Conservation (phyloP, 2,329 filamentous ascomycete genomes). For the Trichophyton rubrum region DNA sequence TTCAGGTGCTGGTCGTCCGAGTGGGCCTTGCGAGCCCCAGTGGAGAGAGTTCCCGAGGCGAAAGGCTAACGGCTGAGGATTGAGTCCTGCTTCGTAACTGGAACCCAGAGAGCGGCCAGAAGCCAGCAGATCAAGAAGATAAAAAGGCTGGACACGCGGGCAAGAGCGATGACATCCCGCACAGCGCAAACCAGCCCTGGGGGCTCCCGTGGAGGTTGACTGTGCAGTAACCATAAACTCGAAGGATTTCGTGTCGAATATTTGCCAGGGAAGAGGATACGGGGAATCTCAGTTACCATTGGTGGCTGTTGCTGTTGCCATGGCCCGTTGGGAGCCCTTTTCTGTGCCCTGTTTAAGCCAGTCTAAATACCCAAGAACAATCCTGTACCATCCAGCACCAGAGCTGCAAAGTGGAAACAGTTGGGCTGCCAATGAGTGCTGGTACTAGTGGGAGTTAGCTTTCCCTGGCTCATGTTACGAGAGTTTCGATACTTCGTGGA, state of each 20-base stretch:
- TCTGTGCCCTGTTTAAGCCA: not conserved
- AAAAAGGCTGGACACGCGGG: not conserved
- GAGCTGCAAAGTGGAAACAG: not conserved
- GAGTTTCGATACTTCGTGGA: not conserved
- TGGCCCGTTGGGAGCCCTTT: not conserved
- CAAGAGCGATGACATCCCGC: not conserved
- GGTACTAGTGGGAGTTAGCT: not conserved
- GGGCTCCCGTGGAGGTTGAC: not conserved
- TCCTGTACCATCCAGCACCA: not conserved
- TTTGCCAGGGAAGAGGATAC: not conserved
- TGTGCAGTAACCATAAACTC: not conserved
- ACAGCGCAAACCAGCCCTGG: not conserved
- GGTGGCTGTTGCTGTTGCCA: not conserved
- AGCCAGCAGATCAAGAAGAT: not conserved
- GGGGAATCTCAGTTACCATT: not conserved
- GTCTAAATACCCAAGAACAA: not conserved
- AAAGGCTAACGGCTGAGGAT: slow-evolving; percentile 1
- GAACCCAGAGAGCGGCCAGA: not conserved
- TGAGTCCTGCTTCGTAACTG: not conserved
- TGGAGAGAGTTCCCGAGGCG: slow-evolving; percentile 2
- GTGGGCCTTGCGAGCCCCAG: slow-evolving; percentile 1
- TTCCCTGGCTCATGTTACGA: not conserved
- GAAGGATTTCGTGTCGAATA: not conserved
- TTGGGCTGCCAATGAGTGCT: not conserved
- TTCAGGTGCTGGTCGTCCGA: not conserved